A percentile compares a stretch with the other conserved stretches of the same genome.
Conservation (phyloP, 805 yeast genomes). For the Barnettozyma populi region DNA sequence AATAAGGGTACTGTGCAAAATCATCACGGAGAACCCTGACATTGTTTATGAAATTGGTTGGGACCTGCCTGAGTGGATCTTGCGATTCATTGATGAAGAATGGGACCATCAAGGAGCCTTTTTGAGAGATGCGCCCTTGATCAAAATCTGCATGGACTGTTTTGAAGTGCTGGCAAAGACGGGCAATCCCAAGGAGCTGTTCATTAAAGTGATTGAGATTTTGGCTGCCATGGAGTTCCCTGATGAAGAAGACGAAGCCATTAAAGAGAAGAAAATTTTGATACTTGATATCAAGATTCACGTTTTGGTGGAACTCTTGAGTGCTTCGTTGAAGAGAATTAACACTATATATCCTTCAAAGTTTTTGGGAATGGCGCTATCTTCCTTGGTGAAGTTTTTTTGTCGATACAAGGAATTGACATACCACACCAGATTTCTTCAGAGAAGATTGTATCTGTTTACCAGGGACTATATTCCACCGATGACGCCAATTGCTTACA, state of each 20-base stretch:
- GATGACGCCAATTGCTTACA: constrained; percentile 33
- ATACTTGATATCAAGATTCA: constrained; percentile 48
- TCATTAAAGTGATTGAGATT: constrained; percentile 66
- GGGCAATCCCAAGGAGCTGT: constrained; percentile 80
- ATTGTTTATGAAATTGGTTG: constrained; percentile 73
- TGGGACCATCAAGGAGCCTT: constrained; percentile 39
- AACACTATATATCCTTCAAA: constrained; percentile 73
- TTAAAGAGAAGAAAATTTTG: neutral
- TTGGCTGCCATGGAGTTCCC: constrained; percentile 34
- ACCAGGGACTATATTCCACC: constrained; percentile 54
- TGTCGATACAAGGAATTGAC: constrained; percentile 34
- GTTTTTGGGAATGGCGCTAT: constrained; percentile 63
- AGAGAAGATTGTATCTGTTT: constrained; percentile 61
- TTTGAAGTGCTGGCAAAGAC: constrained; percentile 59
- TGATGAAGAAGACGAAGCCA: neutral
- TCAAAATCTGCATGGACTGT: constrained; percentile 32
- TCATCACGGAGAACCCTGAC: constrained; percentile 41
- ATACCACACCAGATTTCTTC: constrained; percentile 35
- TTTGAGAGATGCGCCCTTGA: constrained; percentile 1
- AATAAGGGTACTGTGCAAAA: constrained; percentile 39
- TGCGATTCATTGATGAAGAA: constrained; percentile 44
- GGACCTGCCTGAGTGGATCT: constrained; percentile 76
- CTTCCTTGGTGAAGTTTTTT: constrained; percentile 51
- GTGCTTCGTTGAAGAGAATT: constrained; percentile 52
- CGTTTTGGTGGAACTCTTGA: constrained; percentile 59